Percentiles rank a stretch among this genome's conserved stretches.
Evolutionary conservation across 2,329 filamentous ascomycete species (phyloP).

Genomic region (Calonectria hongkongensis): DNA sequence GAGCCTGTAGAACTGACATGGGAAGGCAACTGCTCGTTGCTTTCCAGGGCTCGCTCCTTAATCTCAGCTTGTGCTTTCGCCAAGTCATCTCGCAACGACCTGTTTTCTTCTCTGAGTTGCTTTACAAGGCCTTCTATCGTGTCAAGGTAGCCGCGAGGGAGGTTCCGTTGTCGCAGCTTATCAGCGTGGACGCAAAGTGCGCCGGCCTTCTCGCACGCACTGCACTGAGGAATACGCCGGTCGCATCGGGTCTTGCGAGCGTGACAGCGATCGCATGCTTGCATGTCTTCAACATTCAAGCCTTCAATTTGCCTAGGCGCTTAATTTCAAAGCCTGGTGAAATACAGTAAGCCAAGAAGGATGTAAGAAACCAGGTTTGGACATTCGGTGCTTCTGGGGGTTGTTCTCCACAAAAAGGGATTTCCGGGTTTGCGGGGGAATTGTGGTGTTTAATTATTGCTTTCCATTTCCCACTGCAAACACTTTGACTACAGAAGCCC

Average conservation of each 20-base stretch:
- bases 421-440: too few relatives aligned
- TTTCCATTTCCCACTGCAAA: too few relatives aligned
- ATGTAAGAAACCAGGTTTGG: too few relatives aligned
- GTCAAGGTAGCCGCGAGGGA: slow-evolving; percentile 34
- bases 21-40: background rate
- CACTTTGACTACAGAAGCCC: too few relatives aligned
- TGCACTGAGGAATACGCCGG: slow-evolving; percentile 37
- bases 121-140: slow-evolving; percentile 26
- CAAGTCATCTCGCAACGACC: slow-evolving; percentile 16
- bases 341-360: too few relatives aligned
- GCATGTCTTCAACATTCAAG: slow-evolving; percentile 15
- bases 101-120: slow-evolving; percentile 33
- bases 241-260: slow-evolving; percentile 39
- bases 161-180: slow-evolving; percentile 37
- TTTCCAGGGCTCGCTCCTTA: background rate
- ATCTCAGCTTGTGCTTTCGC: slow-evolving; percentile 23
- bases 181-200: slow-evolving; percentile 33
- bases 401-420: too few relatives aligned
- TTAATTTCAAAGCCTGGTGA: too few relatives aligned
- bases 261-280: slow-evolving; percentile 39
- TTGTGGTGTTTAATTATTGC: too few relatives aligned
- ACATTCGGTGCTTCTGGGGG: too few relatives aligned
- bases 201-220: slow-evolving; percentile 35
- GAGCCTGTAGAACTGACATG: too few relatives aligned
- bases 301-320: too few relatives aligned